These are phyloP conservation scores for Pseudohyphozyma bogoriensis DNA, from an alignment of 768 basidiomycete genomes.

Conservation along the genomic window DNA sequence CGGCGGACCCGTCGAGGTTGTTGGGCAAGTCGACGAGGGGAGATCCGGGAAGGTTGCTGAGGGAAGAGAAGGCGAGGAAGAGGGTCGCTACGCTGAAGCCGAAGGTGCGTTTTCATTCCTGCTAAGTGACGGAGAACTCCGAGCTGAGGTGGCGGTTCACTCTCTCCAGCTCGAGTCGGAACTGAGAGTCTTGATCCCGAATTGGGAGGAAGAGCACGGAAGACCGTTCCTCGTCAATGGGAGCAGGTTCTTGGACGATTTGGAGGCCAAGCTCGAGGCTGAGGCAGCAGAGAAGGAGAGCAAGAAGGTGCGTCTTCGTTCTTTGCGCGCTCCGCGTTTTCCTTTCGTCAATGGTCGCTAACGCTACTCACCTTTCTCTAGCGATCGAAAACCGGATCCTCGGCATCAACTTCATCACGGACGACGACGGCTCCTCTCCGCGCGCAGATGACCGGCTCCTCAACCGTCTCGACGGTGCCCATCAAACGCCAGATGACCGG, in stretches of 20 bases:
- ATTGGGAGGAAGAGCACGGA: conserved; percentile 71
- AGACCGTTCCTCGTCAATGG: conserved; percentile 77
- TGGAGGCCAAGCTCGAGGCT: conserved; percentile 58
- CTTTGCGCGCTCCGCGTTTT: neutral
- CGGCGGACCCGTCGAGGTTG: conserved; percentile 68
- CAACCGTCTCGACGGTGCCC: neutral
- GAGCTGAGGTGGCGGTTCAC: neutral
- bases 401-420: neutral
- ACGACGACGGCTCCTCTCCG: neutral
- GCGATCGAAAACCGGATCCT: conserved; percentile 12
- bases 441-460: conserved; percentile 15
- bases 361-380: neutral
- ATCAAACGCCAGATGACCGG: conserved; percentile 30
- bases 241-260: conserved; percentile 62
- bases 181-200: conserved; percentile 61
- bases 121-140: no score
- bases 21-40: conserved; percentile 61
- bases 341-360: neutral
- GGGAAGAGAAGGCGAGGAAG: conserved; percentile 97
- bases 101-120: conserved; percentile 48
- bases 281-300: conserved; percentile 65
- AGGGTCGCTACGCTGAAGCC: conserved; percentile 87
- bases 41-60: conserved; percentile 71
- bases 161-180: conserved; percentile 70
- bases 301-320: conserved; percentile 8